Conservation (phyloP, 352 stramenopile species). For the Aphanomyces stellatus region DNA sequence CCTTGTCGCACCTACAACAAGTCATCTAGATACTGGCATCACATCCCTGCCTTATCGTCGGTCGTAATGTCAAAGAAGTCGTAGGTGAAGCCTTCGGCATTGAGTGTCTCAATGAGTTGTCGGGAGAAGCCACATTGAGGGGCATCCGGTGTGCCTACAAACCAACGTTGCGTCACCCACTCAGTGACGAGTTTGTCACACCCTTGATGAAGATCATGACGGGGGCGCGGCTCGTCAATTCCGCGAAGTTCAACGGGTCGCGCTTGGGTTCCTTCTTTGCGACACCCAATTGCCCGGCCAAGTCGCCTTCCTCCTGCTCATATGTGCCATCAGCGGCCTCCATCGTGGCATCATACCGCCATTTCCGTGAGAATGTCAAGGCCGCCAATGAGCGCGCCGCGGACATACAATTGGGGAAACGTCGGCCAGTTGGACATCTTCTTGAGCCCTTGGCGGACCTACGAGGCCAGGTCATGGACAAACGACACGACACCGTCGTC, state of each 20-base stretch:
- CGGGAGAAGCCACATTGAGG: constrained; percentile 95
- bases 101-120: constrained; percentile 91
- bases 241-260: constrained; percentile 46
- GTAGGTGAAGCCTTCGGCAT: constrained; percentile 87
- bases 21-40: not conserved
- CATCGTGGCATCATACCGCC: constrained; percentile 27
- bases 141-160: constrained; percentile 56
- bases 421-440: constrained; percentile 95
- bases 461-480: constrained; percentile 20
- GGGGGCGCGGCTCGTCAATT: constrained; percentile 82
- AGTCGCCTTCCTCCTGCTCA: constrained; percentile 63
- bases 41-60: constrained; percentile 73
- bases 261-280: constrained; percentile 79
- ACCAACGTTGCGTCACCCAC: not conserved
- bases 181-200: constrained; percentile 5
- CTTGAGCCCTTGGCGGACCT: constrained; percentile 95
- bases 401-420: constrained; percentile 95
- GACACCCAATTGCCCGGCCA: constrained; percentile 87
- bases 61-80: constrained; percentile 96
- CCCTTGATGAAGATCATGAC: constrained; percentile 99
- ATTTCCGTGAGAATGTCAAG: constrained; percentile 96
- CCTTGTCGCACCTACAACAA: constrained; percentile 82
- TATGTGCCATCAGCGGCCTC: not conserved
- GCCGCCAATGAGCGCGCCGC: constrained; percentile 89
- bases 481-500: not conserved